These are phyloP conservation scores for Tylopilus balloui DNA, from an alignment of 768 basidiomycete species.

Conservation along the genomic window DNA sequence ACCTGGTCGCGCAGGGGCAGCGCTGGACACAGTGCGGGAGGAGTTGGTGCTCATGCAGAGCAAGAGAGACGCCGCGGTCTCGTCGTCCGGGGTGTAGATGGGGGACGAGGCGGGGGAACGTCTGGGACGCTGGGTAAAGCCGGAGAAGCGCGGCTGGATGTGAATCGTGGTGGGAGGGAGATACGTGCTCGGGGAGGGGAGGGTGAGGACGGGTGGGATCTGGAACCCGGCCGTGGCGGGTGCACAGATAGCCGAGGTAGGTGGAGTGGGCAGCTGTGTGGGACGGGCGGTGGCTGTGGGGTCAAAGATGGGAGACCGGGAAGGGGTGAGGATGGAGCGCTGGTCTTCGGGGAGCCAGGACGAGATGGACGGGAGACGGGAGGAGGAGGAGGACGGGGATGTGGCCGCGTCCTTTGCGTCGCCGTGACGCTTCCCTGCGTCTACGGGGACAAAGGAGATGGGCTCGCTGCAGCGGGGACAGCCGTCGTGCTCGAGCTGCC, in stretches of 20 bases:
- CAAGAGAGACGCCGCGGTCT: conserved; percentile 62
- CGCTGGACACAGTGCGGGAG: conserved; percentile 1
- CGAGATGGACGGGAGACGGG: conserved; percentile 62
- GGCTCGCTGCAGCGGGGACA: conserved; percentile 22
- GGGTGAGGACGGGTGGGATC: conserved; percentile 39
- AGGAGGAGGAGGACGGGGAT: conserved; percentile 11
- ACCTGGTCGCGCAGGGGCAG: background rate
- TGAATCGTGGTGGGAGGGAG: conserved; percentile 9
- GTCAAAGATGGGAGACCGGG: conserved; percentile 34
- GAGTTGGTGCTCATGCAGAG: conserved; percentile 50
- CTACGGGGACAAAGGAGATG: conserved; percentile 7
- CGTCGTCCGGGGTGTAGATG: conserved; percentile 52
- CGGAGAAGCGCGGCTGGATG: conserved; percentile 23
- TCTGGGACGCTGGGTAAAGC: conserved; percentile 17
- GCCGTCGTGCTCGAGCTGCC: conserved; percentile 35
- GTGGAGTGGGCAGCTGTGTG: conserved; percentile 50
- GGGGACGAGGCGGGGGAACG: conserved; percentile 25
- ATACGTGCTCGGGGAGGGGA: conserved; percentile 32
- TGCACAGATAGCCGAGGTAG: conserved; percentile 49
- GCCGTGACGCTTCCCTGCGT: background rate
- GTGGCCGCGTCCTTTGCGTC: background rate
- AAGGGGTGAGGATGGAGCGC: conserved; percentile 31
- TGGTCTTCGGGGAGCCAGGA: conserved; percentile 54
- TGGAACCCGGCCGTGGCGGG: conserved; percentile 33
- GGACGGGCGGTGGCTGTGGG: conserved; percentile 22